Evolutionary conservation across 768 basidiomycete genomes (phyloP).

Genomic region (Serendipita indica): DNA sequence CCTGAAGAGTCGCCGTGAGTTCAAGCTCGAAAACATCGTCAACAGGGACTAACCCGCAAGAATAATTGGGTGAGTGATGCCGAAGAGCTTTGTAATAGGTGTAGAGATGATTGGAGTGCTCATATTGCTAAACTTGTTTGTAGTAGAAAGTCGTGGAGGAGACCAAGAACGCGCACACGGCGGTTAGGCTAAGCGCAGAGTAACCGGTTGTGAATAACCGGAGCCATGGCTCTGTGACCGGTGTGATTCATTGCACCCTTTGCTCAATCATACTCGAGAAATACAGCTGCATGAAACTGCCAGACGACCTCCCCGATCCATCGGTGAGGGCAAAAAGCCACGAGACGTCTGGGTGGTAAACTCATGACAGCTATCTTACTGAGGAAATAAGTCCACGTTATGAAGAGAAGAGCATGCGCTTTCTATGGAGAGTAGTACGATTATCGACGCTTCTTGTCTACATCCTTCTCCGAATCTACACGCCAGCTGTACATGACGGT

Average conservation of each 20-base stretch:
- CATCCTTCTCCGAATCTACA: not conserved
- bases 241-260: not conserved
- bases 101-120: slow-evolving; percentile 37
- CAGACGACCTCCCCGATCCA: no score
- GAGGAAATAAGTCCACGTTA: not conserved
- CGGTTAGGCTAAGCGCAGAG: no score
- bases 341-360: no score
- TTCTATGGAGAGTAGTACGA: not conserved
- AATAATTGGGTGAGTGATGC: slow-evolving; percentile 74
- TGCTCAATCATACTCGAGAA: not conserved
- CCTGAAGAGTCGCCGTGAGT: slow-evolving; percentile 30
- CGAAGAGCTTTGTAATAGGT: slow-evolving; percentile 78
- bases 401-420: not conserved
- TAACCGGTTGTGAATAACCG: not conserved
- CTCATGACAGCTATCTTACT: not conserved
- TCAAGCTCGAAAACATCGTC: slow-evolving; percentile 28
- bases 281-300: no score
- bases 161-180: no score
- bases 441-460: not conserved
- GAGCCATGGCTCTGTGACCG: not conserved
- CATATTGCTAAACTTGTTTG: not conserved
- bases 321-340: no score
- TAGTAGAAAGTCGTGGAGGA: not conserved
- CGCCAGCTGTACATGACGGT: slow-evolving; percentile 36
- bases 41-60: no score